A percentile compares a stretch with the other conserved stretches of the same genome.
These are phyloP conservation scores for Eucalyptus urophylla DNA, from an alignment of 345 rosid genomes.

Conservation along the genomic window DNA sequence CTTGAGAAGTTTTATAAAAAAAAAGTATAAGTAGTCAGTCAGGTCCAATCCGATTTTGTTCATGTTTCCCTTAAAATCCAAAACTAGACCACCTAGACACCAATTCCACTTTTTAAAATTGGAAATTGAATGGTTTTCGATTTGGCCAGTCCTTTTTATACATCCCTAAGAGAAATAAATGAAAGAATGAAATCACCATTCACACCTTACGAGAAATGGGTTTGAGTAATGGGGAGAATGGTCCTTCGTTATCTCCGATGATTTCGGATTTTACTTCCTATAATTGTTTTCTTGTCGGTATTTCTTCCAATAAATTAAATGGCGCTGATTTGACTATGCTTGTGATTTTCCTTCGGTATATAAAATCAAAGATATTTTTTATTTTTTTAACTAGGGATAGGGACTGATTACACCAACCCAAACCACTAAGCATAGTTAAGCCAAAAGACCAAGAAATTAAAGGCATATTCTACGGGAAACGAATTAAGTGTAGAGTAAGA, in stretches of 20 bases:
- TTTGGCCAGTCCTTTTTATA: too few relatives aligned
- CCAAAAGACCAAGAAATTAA: not conserved
- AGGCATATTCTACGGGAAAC: not conserved
- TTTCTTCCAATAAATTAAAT: not conserved
- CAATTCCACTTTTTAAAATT: too few relatives aligned
- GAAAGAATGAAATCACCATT: not conserved
- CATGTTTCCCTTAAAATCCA: too few relatives aligned
- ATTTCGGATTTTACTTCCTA: not conserved
- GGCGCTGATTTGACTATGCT: not conserved
- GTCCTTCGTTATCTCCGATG: not conserved
- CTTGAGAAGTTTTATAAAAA: too few relatives aligned
- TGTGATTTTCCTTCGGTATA: not conserved
- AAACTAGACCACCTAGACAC: too few relatives aligned
- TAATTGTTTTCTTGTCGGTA: too few relatives aligned
- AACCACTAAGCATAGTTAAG: not conserved
- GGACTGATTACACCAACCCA: not conserved
- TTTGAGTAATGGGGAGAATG: not conserved
- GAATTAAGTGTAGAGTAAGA: not conserved
- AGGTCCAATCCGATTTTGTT: rapidly evolving
- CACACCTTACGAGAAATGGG: not conserved
- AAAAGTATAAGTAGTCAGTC: too few relatives aligned
- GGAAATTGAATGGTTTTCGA: too few relatives aligned
- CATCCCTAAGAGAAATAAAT: not conserved
- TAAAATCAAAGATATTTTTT: not conserved
- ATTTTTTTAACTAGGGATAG: not conserved